Percentiles rank a stretch among this genome's conserved stretches.
These are phyloP conservation scores for Picea glauca DNA, from an alignment of 75 land plant species.

Conservation along the genomic window DNA sequence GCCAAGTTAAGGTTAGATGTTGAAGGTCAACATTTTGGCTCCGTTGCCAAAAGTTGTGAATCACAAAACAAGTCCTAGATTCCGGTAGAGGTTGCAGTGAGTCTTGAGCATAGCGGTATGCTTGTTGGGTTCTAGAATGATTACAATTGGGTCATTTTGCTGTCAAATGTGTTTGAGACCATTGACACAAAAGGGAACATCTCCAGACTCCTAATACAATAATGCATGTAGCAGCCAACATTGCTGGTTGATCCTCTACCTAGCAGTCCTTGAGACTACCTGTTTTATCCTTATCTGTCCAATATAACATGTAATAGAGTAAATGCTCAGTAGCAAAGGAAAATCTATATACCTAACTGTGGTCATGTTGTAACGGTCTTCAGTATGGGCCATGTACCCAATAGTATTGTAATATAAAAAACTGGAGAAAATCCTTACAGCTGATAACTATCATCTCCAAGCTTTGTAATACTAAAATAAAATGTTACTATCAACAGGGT, in stretches of 20 bases:
- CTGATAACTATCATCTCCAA: not conserved
- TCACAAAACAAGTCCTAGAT: too few relatives aligned
- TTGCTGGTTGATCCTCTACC: not conserved
- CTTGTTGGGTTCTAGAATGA: too few relatives aligned
- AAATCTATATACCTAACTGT: not conserved
- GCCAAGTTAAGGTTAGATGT: too few relatives aligned
- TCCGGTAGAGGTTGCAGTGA: too few relatives aligned
- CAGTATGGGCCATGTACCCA: not conserved
- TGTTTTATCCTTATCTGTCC: not conserved
- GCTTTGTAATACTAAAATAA: not conserved
- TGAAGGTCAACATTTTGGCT: too few relatives aligned
- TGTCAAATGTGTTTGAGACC: too few relatives aligned
- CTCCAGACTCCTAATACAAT: too few relatives aligned
- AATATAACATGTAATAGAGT: not conserved
- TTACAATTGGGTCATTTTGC: too few relatives aligned
- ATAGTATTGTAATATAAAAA: not conserved
- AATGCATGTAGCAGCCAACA: not conserved
- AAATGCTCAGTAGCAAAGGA: not conserved
- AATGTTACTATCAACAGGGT: not conserved
- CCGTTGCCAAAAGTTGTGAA: too few relatives aligned
- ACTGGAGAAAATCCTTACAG: not conserved
- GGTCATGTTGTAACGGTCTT: not conserved
- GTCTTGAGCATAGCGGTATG: too few relatives aligned
- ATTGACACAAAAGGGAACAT: too few relatives aligned
- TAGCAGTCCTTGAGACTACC: not conserved